Percentiles rank a stretch among this genome's conserved stretches.
phyloP scores from a whole-genome alignment of 2,329 filamentous ascomycete species.

The Metarhizium anisopliae region DNA sequence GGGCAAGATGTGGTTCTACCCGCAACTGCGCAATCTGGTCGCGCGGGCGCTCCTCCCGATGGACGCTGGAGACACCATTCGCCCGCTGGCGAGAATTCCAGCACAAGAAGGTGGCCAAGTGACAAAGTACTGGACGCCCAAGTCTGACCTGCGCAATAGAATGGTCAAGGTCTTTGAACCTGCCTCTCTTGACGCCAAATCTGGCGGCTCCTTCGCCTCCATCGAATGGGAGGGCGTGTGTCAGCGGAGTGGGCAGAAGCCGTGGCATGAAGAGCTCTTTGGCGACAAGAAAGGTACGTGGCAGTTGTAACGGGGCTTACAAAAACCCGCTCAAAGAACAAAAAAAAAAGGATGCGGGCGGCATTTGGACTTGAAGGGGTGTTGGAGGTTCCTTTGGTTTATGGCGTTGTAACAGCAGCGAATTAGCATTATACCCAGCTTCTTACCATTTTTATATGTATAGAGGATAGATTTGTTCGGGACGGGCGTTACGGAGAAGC shows the following conservation, averaged over 20 bases:
- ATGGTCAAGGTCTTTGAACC: constrained; percentile 17
- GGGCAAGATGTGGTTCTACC: constrained; percentile 27
- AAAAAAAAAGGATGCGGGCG: neutral
- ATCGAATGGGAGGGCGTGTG: constrained; percentile 25
- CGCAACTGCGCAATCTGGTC: constrained; percentile 21
- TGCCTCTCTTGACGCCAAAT: neutral
- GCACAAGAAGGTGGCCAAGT: constrained; percentile 3
- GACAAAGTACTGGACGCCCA: constrained; percentile 16
- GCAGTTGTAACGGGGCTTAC: neutral
- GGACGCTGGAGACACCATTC: neutral
- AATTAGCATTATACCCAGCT: neutral
- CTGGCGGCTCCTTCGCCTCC: constrained; percentile 12
- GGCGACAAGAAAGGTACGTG: constrained; percentile 23
- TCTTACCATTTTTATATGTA: neutral
- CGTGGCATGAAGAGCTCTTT: constrained; percentile 26
- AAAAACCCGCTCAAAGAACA: neutral
- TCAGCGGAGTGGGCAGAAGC: constrained; percentile 15
- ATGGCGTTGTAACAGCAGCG: neutral
- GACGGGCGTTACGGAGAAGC: neutral
- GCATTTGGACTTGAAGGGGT: too few species aligned
- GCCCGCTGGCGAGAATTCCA: constrained; percentile 13
- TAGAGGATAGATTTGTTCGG: neutral
- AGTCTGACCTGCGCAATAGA: constrained; percentile 8
- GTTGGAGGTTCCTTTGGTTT: neutral
- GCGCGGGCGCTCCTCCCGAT: constrained; percentile 13